Evolutionary conservation across 495 filamentous ascomycete species (phyloP).

Genomic region (Apiosordaria backusii): DNA sequence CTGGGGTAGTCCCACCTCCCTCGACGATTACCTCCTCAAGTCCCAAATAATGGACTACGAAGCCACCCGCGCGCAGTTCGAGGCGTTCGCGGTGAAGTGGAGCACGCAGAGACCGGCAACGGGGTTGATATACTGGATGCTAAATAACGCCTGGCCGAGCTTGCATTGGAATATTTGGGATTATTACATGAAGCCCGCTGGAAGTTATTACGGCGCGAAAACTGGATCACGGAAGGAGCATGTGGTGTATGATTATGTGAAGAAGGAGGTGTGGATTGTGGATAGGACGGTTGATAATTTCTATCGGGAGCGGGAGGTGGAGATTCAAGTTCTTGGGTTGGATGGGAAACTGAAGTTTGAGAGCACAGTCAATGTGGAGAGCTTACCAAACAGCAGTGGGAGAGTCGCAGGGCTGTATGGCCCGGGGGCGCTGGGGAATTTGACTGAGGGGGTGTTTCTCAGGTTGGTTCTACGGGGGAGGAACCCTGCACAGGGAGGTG

Average conservation of each 20-base stretch:
- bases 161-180: slow-evolving; percentile 67
- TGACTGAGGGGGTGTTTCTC: slow-evolving; percentile 51
- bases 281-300: slow-evolving; percentile 48
- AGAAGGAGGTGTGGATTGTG: slow-evolving; percentile 48
- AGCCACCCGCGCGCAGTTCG: slow-evolving; percentile 57
- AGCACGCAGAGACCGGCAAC: slow-evolving; percentile 53
- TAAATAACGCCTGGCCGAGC: slow-evolving; percentile 62
- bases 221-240: slow-evolving; percentile 51
- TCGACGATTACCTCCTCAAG: slow-evolving; percentile 50
- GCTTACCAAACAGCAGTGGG: slow-evolving; percentile 39
- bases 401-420: slow-evolving; percentile 28
- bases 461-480: slow-evolving; percentile 40
- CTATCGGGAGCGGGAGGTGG: slow-evolving; percentile 40
- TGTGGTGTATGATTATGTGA: slow-evolving; percentile 53
- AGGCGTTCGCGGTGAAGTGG: slow-evolving; percentile 52
- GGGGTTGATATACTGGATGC: slow-evolving; percentile 66
- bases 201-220: slow-evolving; percentile 59
- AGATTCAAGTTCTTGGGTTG: slow-evolving; percentile 47
- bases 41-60: slow-evolving; percentile 50
- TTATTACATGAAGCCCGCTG: slow-evolving; percentile 57
- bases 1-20: slow-evolving; percentile 48
- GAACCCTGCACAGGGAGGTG: slow-evolving; percentile 16
- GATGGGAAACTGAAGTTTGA: slow-evolving; percentile 43
- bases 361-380: slow-evolving; percentile 24
- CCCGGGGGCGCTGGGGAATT: slow-evolving; percentile 27